Evolutionary conservation across 495 filamentous ascomycete genomes (phyloP), one percentile per base, ranked within the genome.

Genomic region (Penicillium nucicola): DNA sequence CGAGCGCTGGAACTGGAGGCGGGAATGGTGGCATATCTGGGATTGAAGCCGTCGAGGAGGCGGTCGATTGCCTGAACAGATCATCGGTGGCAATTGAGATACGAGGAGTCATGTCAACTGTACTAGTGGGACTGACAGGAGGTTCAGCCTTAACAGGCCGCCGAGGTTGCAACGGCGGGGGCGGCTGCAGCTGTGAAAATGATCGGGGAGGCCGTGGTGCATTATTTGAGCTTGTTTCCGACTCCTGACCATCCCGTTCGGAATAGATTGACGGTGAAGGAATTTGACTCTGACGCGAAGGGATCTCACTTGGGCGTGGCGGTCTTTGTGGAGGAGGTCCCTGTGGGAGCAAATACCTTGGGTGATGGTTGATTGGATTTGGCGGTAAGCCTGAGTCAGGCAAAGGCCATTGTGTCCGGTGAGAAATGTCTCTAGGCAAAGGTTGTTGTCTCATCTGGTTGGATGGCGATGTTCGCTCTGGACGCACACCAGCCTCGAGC

Each of bases 261-360:
- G 71, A 72, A 42, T 74, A 74, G 11, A 72, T 55, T 30, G 69
- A 71, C 15, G 67, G 69, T 17, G 70, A 74, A 23, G 65, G 71
- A 18, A 65, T 34, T 25, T 58, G 48, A 8, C 25, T 28, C 25
- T 28, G 25, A 9, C 25, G 25, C 19, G 52, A 50, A 18, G 53
- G 53, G 3, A 55, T 36, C 17, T 62, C 61, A 47, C 62, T 66
- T 2, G 86, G 86, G 34, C 84, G 79, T 31, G 81, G 82, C 18
- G 87, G 87, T 53, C 86, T 77, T 64, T 81, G 81, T 10, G 86
- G 86, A 35, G 84, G 78, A 55, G 79, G 77, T 25, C 79, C 80
- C 50, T 75, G 70, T 7, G 77, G 77, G 4, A 62, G 58, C 20
- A 76, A 66, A 56, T 78, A 74, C 57, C 75, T 59, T 42, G 58